Conservation (phyloP, 108 stramenopile genomes). For the Cyclostephanos invisitatus region DNA sequence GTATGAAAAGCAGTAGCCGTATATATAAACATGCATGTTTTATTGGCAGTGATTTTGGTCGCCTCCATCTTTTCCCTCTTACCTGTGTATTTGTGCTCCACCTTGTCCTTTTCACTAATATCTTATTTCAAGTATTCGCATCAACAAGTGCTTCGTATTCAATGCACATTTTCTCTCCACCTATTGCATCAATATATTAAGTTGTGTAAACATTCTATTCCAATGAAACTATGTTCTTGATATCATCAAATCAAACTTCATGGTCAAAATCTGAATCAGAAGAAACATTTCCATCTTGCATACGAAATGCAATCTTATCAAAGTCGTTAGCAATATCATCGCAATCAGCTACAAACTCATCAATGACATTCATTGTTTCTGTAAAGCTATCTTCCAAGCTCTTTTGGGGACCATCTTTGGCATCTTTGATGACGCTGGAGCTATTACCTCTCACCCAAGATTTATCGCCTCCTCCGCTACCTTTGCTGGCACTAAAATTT, state of each 20-base stretch:
- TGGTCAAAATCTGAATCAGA: slow-evolving; percentile 3
- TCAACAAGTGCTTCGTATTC: no score
- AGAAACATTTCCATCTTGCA: slow-evolving; percentile 21
- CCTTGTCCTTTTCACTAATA: no score
- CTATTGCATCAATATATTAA: neutral
- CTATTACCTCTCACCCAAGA: neutral
- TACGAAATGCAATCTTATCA: slow-evolving; percentile 39
- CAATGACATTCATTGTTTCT: slow-evolving; percentile 36
- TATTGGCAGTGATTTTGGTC: neutral
- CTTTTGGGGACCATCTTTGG: neutral
- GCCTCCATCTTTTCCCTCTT: neutral
- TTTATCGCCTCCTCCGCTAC: slow-evolving; percentile 1
- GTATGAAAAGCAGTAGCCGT: slow-evolving; percentile 17
- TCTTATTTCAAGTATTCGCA: no score
- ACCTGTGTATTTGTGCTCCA: no score
- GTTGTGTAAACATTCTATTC: no score
- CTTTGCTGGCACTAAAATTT: neutral
- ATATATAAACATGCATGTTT: neutral
- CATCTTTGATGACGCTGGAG: neutral
- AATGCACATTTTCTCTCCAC: no score
- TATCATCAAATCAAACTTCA: neutral
- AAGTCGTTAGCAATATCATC: slow-evolving; percentile 36
- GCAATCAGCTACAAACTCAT: slow-evolving; percentile 37
- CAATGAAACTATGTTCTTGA: neutral
- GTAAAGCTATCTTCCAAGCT: slow-evolving; percentile 41